Conservation (phyloP, 768 basidiomycete genomes). For the Hericium coralloides region DNA sequence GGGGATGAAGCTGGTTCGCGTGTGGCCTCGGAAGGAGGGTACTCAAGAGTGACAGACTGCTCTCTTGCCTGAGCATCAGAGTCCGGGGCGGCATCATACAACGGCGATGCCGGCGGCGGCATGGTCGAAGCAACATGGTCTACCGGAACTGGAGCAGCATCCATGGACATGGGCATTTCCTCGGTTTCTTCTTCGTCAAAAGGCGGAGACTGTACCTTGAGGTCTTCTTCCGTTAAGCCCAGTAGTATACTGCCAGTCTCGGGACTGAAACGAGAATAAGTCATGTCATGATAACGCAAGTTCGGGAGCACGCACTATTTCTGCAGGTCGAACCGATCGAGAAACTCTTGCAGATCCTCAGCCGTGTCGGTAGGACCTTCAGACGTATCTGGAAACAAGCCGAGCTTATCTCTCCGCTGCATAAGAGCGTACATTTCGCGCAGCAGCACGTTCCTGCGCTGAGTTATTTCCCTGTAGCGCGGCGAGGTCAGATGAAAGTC, state of each 20-base stretch:
- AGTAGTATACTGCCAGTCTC: slow-evolving; percentile 23
- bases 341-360: slow-evolving; percentile 28
- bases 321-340: slow-evolving; percentile 46
- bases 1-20: too few relatives aligned
- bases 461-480: slow-evolving; percentile 43
- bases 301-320: slow-evolving; percentile 34
- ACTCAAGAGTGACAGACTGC: too few relatives aligned
- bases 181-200: too few relatives aligned
- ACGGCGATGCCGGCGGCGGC: too few relatives aligned
- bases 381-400: slow-evolving; percentile 5
- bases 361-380: too few relatives aligned
- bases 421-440: slow-evolving; percentile 65
- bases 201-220: slow-evolving; percentile 1
- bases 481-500: not conserved
- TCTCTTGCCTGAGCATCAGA: too few relatives aligned
- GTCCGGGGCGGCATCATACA: too few relatives aligned
- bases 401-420: slow-evolving; percentile 39
- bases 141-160: too few relatives aligned
- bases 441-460: slow-evolving; percentile 62
- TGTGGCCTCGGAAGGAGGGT: too few relatives aligned
- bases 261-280: slow-evolving; percentile 19
- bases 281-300: slow-evolving; percentile 5
- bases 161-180: too few relatives aligned
- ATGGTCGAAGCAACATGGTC: too few relatives aligned
- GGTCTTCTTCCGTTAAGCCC: slow-evolving; percentile 16